Percentiles rank a stretch among this genome's conserved stretches.
Evolutionary conservation across 768 basidiomycete species (phyloP).

Genomic region (Leccinum variicolor): DNA sequence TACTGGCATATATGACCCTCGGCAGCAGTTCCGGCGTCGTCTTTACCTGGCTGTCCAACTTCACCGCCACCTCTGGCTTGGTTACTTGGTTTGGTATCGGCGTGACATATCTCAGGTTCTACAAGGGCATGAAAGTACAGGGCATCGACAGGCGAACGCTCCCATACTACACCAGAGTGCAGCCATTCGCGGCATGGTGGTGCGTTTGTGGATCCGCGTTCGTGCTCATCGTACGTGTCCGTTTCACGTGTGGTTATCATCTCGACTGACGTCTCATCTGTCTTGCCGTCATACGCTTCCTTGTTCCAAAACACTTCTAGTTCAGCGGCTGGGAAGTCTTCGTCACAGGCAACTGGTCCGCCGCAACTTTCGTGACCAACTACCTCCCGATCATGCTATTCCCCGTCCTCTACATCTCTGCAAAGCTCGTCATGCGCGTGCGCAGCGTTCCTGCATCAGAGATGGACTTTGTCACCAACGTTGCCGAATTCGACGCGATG

Average conservation of each 20-base stretch:
- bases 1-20: slow-evolving; percentile 42
- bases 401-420: slow-evolving; percentile 42
- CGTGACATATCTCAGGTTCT: slow-evolving; percentile 46
- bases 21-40: slow-evolving; percentile 33
- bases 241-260: too few relatives aligned
- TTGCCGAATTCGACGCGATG: slow-evolving; percentile 29
- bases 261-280: not conserved
- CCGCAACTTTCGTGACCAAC: slow-evolving; percentile 39
- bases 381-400: slow-evolving; percentile 43
- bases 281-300: not conserved
- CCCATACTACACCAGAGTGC: slow-evolving; percentile 41
- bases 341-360: slow-evolving; percentile 36
- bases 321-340: slow-evolving; percentile 43
- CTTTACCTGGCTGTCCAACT: slow-evolving; percentile 40
- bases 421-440: slow-evolving; percentile 16
- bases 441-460: slow-evolving; percentile 3
- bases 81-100: slow-evolving; percentile 44
- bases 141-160: slow-evolving; percentile 45
- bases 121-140: slow-evolving; percentile 45
- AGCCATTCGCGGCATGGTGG: slow-evolving; percentile 42
- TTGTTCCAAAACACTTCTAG: slow-evolving; percentile 12
- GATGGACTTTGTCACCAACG: slow-evolving; percentile 27
- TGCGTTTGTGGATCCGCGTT: slow-evolving; percentile 26
- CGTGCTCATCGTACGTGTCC: slow-evolving; percentile 34
- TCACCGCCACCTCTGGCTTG: slow-evolving; percentile 38